Evolutionary conservation across 176 grass and related monocot species (phyloP), one percentile per base, ranked within the genome.

Genomic region (Miscanthus lutarioriparius): DNA sequence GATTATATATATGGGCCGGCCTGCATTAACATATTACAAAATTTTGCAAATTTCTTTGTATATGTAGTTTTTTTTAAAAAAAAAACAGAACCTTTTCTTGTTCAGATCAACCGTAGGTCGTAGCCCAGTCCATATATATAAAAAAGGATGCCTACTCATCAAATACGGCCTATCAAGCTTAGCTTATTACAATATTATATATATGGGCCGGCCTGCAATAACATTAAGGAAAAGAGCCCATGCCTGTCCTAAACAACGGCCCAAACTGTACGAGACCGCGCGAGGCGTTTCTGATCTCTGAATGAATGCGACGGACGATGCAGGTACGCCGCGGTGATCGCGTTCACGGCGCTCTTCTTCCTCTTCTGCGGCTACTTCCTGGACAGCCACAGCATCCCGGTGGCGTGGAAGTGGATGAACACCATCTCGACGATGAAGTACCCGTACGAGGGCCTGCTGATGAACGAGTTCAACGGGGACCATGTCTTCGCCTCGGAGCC

Each of bases 311-410:
- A 30, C 6, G 12, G 16, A n/a, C 22, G 54, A 13, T 7, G 11
- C 82, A 90, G 88, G 75, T 89, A 92, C 37, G 91, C 91, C 3
- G 84, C 91, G 64, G 91, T 92, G 63, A 92, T 92, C 84, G 90
- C 90, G 7, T 86, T 92, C 90, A 92, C 90, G 62, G 89, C 92
- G 67, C 86, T 94, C 73, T 94, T 91, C 92, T 94, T 91, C 79
- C 86, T 92, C 65, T 89, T 89, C 80, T 89, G 87, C 80, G 87
- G 84, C 62, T 92, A 92, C 80, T 92, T 89, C 87, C 26, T 92
- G 13, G 37, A 71, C 91, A 92, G 87, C 87, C 19, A 87, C 36
- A 84, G 76, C 91, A 92, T 87, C 43, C 91, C 84, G 1, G 1
- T 7, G 12, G 91, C 80, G 20, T 92, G 91, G 91, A 89, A 87